Conservation (phyloP, 2,329 filamentous ascomycete species). For the Aotearoamyces nothofagi region DNA sequence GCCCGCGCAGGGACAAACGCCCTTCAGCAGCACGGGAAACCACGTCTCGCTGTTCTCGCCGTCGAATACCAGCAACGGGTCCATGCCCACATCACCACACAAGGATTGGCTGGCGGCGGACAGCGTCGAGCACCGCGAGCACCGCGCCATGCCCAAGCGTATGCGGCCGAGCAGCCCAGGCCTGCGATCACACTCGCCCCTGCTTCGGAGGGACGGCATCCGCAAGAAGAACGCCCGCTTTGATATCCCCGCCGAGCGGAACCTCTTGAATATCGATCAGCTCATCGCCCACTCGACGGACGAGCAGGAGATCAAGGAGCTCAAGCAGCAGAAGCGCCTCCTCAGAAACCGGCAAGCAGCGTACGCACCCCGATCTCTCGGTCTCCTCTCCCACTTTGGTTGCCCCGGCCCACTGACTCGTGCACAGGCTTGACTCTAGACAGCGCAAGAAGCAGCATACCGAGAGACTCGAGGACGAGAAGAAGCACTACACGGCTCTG, state of each 20-base stretch:
- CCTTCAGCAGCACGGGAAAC: slow-evolving; percentile 36
- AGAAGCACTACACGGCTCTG: slow-evolving; percentile 72
- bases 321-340: slow-evolving; percentile 95
- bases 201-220: slow-evolving; percentile 44
- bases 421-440: slow-evolving; percentile 70
- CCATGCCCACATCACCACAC: slow-evolving; percentile 40
- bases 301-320: slow-evolving; percentile 89
- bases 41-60: slow-evolving; percentile 38
- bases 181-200: slow-evolving; percentile 60
- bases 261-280: slow-evolving; percentile 85
- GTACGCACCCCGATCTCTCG: slow-evolving; percentile 37
- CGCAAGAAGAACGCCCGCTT: slow-evolving; percentile 98
- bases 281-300: slow-evolving; percentile 78
- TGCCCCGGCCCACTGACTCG: slow-evolving; percentile 10
- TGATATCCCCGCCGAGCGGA: slow-evolving; percentile 88
- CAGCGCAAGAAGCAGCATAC: slow-evolving; percentile 98
- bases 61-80: slow-evolving; percentile 27
- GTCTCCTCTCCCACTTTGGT: slow-evolving; percentile 8
- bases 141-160: slow-evolving; percentile 35
- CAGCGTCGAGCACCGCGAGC: slow-evolving; percentile 30
- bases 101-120: slow-evolving; percentile 40
- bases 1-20: slow-evolving; percentile 34
- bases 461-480: slow-evolving; percentile 90
- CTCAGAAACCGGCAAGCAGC: slow-evolving; percentile 92
- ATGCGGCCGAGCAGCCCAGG: slow-evolving; percentile 52